phyloP scores from a whole-genome alignment of 148 eudicot genomes.

The Pouteria glomerata region DNA sequence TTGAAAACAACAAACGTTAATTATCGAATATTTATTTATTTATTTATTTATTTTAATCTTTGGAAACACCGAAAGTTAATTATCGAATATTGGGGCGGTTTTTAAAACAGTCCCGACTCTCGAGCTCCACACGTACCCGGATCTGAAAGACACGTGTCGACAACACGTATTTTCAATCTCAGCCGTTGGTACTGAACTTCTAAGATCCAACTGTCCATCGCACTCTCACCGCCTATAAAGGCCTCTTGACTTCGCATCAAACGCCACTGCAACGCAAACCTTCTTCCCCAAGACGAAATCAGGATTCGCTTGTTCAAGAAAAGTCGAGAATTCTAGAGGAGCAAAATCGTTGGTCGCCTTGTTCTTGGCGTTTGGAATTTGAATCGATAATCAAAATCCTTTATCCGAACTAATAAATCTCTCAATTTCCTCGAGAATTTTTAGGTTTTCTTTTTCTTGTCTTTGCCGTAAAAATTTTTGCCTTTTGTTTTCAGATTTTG shows the following conservation, averaged over 20 bases:
- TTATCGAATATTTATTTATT: no score
- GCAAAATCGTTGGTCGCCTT: not conserved
- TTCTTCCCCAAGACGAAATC: not conserved
- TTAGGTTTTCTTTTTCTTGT: not conserved
- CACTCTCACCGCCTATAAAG: slow-evolving; percentile 3
- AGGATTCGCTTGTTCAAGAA: not conserved
- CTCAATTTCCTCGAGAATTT: not conserved
- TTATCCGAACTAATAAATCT: not conserved
- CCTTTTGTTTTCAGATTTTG: not conserved
- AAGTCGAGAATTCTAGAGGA: not conserved
- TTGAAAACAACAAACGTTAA: no score
- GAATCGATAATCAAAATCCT: not conserved
- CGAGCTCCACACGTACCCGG: no score
- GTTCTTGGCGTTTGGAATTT: not conserved
- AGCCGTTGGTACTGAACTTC: not conserved
- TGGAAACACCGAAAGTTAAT: no score
- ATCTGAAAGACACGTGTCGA: not conserved
- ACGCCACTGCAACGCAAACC: not conserved
- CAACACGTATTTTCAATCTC: not conserved
- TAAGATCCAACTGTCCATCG: not conserved
- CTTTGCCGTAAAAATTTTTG: not conserved
- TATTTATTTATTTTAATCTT: no score
- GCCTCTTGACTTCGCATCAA: no score
- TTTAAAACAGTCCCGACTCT: not conserved
- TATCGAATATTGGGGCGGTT: not conserved